Base-by-base conservation (phyloP, 1,284 basidiomycete species). In the Ustilago hordei region DNA sequence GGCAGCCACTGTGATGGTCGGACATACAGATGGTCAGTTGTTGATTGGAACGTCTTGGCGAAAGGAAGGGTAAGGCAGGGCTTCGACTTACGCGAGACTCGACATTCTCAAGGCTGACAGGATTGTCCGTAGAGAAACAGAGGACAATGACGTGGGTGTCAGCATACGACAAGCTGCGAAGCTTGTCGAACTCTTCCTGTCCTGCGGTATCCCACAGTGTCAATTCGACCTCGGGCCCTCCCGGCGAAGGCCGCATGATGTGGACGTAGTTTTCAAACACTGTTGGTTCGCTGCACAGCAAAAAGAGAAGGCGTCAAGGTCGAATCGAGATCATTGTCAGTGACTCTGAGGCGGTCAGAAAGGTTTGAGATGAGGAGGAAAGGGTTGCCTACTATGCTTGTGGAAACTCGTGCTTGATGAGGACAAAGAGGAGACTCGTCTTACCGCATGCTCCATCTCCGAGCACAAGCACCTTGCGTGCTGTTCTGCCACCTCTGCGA, bases 191-290 rank as follows among this genome's bases (percentile, higher is more conserved):
- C 81, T 98, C 95, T 88, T 98, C 95, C 87, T 97, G 95, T 31
- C 94, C 95, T 43, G 95, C 95, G 47, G 95, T 98, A 86, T 98
- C 96, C 95, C 95, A 98, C 67, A 98, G 85, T 82, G 93, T 94
- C 55, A 98, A 88, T 84, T 98, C 95, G 12, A 98, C 91, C 23
- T 90, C 85, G 78, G 93, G 91, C 38, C 93, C 93, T 67, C 28
- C 19, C 1, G 95, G 93, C 31, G 60, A 41, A 5, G 63, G 63
- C 19, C 65, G 65, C 36, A 75, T 57, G 34, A 60, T 23, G 84
- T 95, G 93, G 7, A 95, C 93, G 82, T 95, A 95, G 87, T 95
- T 95, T 86, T 96, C 94, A 78, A 87, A 86, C 0, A 87, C 84
- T 15, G 86, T 86, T 11, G 85, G 86, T 69, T 87, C 85, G 63